A percentile compares a stretch with the other conserved stretches of the same genome.
Evolutionary conservation across 768 basidiomycete species (phyloP).

Genomic region (Tephrocybe sp.): DNA sequence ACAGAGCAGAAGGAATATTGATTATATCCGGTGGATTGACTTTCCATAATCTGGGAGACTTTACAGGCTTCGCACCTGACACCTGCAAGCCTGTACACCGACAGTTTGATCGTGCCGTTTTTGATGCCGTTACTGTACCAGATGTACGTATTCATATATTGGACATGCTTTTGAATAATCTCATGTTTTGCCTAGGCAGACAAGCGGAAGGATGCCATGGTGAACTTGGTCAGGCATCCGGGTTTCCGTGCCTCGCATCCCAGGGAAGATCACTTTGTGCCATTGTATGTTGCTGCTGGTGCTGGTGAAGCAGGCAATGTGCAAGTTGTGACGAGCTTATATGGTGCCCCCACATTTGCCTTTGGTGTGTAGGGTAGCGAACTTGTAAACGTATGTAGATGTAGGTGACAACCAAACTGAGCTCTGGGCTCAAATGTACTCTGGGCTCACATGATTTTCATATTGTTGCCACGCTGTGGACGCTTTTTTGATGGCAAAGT

Average conservation of each 20-base stretch:
- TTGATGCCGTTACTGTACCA: slow-evolving; percentile 48
- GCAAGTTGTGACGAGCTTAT: slow-evolving; percentile 48
- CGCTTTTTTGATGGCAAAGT: slow-evolving; percentile 15
- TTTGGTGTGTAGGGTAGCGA: slow-evolving; percentile 49
- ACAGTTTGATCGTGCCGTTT: slow-evolving; percentile 59
- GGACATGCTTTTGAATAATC: slow-evolving; percentile 1
- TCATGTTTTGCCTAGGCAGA: slow-evolving; percentile 34
- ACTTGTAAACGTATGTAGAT: background rate
- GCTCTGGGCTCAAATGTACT: background rate
- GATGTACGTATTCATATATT: slow-evolving; percentile 35
- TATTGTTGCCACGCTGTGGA: slow-evolving; percentile 13
- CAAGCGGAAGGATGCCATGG: slow-evolving; percentile 56
- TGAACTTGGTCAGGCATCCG: slow-evolving; percentile 53
- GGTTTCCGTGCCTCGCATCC: slow-evolving; percentile 73
- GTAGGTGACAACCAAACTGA: background rate
- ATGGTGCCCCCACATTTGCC: slow-evolving; percentile 64
- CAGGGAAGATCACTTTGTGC: slow-evolving; percentile 79
- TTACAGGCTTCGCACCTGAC: slow-evolving; percentile 45
- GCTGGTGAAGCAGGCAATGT: slow-evolving; percentile 61
- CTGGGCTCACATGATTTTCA: slow-evolving; percentile 12
- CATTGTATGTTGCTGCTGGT: slow-evolving; percentile 75
- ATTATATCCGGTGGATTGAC: slow-evolving; percentile 72
- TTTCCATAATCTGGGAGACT: slow-evolving; percentile 65
- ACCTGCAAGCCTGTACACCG: slow-evolving; percentile 49
- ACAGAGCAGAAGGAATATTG: slow-evolving; percentile 63